Base-by-base conservation (phyloP, 139 green algal species). In the Chlamydomonas schloesseri region DNA sequence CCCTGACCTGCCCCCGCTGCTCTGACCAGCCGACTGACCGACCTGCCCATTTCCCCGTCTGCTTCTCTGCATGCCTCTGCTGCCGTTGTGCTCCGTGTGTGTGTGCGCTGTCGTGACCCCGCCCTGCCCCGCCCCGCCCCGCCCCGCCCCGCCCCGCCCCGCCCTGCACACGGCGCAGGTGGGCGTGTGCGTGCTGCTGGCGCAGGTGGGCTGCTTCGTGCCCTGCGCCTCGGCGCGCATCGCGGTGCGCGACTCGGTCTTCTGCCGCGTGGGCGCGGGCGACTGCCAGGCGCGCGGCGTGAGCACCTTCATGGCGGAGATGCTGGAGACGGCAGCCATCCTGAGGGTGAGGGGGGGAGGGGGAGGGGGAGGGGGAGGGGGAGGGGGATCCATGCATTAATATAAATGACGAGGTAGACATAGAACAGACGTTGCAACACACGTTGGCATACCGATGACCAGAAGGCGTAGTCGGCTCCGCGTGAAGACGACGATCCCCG, bases 221-320 rank as follows among this genome's bases (percentile, higher is more conserved):
- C 97, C 98, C 0, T 96, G 92, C 77, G 87, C 94, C 50, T 78
- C 86, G 23, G 98, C 98, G 0, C 82, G 89, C 73, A 98, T 99
- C 71, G 81, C 94, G 3, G 90, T 98, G 46, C 94, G 97, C 15
- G 98, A 99, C 89, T 95, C 92, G 62, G 97, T 99, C 81, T 99
- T 99, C 91, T 96, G 96, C 13, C 93, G 98, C 36, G 98, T 99
- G 42, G 98, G 98, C 46, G 98, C 98, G 4, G 97, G 97, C 10
- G 97, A 99, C 92, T 98, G 96, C 94, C 97, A 99, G 92, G 82
- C 96, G 88, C 89, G 95, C 14, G 98, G 98, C 29, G 93, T 99
- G 65, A 98, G 93, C 15, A 99, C 98, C 24, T 99, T 99, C 96
- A 99, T 99, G 98, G 97, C 97, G 6, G 98, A 99, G 90, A 99